Evolutionary conservation across 1,284 basidiomycete genomes (phyloP), one percentile per base, ranked within the genome.

Genomic region (Moesziomyces antarcticus): DNA sequence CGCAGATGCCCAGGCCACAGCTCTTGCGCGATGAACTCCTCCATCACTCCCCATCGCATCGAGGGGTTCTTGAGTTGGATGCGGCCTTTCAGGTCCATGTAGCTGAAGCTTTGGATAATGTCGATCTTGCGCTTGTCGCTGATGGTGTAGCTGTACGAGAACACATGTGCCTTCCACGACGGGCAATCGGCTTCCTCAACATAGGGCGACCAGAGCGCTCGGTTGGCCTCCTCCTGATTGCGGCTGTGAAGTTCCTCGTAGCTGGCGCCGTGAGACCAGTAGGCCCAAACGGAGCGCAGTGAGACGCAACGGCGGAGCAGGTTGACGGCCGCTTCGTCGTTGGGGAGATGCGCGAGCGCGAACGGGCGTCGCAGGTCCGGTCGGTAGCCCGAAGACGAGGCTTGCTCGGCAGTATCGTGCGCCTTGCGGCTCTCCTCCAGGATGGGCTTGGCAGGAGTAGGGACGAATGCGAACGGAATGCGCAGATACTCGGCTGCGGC

Each of bases 21-120:
- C 56, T 68, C 64, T 37, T 66, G 73, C 1, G 53, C 59, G 20
- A 69, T 56, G 93, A 94, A 97, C 86, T 99, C 97, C 86, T 99
- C 96, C 69, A 92, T 92, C 41, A 92, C 90, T 5, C 90, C 89
- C 56, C 95, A 87, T 25, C 89, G 88, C 35, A 95, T 88, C 40
- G 94, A 89, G 0, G 97, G 92, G 35, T 87, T 87, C 71, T 90
- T 91, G 88, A 99, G 89, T 62, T 92, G 89, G 75, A 97, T 93
- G 72, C 89, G 89, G 6, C 95, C 95, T 64, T 88, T 82, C 66
- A 96, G 90, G 22, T 86, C 89, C 91, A 97, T 94, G 84, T 93
- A 97, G 1, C 88, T 85, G 84, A 98, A 97, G 73, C 87, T 88
- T 78, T 95, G 90, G 61, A 97, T 90, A 42, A 93, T 88, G n/a